Conservation (phyloP, 306 rosid species). For the Astragalus glycyphyllos region DNA sequence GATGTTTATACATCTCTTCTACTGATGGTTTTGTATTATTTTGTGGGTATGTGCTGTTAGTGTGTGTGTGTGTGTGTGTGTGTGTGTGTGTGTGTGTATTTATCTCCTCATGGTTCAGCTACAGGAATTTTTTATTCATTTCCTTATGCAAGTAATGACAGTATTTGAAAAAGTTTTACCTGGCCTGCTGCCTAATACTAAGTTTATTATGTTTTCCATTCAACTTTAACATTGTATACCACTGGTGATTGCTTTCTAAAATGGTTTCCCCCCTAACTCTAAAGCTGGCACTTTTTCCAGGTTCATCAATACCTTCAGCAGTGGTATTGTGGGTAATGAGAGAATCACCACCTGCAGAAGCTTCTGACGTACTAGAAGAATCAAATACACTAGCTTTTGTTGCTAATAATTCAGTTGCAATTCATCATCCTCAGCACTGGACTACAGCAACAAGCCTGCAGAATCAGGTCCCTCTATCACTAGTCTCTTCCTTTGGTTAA, state of each 20-base stretch:
- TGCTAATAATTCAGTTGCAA: constrained; percentile 52
- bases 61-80: no score
- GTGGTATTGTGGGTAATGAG: constrained; percentile 83
- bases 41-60: constrained; percentile 73
- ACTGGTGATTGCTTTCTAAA: constrained; percentile 28
- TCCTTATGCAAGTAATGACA: constrained; percentile 5
- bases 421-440: constrained; percentile 73
- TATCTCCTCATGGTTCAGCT: constrained; percentile 30
- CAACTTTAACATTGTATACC: neutral
- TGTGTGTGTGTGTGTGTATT: no score
- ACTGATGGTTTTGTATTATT: constrained; percentile 73
- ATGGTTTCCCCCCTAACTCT: constrained; percentile 34
- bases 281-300: constrained; percentile 53
- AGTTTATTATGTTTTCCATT: constrained; percentile 27
- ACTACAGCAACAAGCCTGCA: constrained; percentile 63
- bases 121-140: constrained; percentile 27
- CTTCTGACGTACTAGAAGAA: constrained; percentile 59
- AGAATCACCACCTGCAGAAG: constrained; percentile 70
- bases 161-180: constrained; percentile 21
- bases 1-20: constrained; percentile 60
- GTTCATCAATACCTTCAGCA: constrained; percentile 86
- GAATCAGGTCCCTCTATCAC: constrained; percentile 65
- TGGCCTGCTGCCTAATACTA: constrained; percentile 5
- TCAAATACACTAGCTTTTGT: constrained; percentile 67
- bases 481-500: constrained; percentile 23